phyloP scores from a whole-genome alignment of 2,329 filamentous ascomycete genomes.

The Dothistroma septosporum region DNA sequence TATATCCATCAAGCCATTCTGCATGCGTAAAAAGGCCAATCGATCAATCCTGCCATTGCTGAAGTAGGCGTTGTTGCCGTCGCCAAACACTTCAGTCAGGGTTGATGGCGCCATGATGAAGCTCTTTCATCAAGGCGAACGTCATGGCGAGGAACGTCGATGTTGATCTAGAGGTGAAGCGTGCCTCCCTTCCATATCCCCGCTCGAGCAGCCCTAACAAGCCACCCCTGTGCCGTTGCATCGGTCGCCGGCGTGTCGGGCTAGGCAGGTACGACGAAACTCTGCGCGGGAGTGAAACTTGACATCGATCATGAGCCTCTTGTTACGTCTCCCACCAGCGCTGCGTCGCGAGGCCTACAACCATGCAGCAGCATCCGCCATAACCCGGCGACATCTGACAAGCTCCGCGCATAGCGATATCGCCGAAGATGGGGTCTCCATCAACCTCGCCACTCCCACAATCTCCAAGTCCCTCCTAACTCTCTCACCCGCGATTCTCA shows the following conservation, averaged over 20 bases:
- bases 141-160: conserved; percentile 22
- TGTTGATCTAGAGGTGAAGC: conserved; percentile 21
- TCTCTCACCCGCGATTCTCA: conserved; percentile 29
- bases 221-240: background rate
- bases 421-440: conserved; percentile 2
- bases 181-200: background rate
- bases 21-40: conserved; percentile 19
- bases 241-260: background rate
- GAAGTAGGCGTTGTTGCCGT: conserved; percentile 23
- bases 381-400: conserved; percentile 3
- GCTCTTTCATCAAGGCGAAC: background rate
- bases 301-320: conserved; percentile 24
- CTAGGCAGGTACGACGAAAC: background rate
- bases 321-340: conserved; percentile 26
- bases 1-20: conserved; percentile 19
- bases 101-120: conserved; percentile 14
- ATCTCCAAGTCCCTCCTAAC: conserved; percentile 22
- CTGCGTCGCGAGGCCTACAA: conserved; percentile 15
- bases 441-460: background rate
- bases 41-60: conserved; percentile 19
- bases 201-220: background rate
- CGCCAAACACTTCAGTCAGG: conserved; percentile 19
- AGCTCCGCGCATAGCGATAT: conserved; percentile 1
- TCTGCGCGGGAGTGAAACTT: background rate
- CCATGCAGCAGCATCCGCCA: conserved; percentile 8